Evolutionary conservation across 495 filamentous ascomycete species (phyloP), one percentile per base, ranked within the genome.

Genomic region (Trichocladium uniseriatum): DNA sequence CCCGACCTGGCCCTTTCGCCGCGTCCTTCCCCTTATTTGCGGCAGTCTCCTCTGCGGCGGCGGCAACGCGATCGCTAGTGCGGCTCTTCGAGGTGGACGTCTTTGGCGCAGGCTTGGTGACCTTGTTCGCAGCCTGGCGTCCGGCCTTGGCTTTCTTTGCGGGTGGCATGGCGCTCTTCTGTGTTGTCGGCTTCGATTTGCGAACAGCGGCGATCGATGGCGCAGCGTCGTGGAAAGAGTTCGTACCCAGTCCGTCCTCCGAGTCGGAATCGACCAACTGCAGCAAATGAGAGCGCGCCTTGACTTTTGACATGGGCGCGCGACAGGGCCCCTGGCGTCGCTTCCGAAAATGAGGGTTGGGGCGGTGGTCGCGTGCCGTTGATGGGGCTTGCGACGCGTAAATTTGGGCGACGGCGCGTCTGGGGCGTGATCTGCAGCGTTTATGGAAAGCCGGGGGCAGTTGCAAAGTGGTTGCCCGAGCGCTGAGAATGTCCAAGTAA

Each of bases 201-300:
- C 2, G 27, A 14, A 27, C 24, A 27, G 24, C 24, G 24, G 21
- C 56, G 27, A 63, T 58, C 48, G n/a, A n/a, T n/a, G n/a, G n/a
- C n/a, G n/a, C n/a, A n/a, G 70, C 29, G 61, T 64, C 60, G 67
- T 22, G 27, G n/a, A n/a, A n/a, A n/a, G 73, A 14, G 69, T 71
- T 62, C 62, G 62, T 56, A 49, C 62, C 59, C 19, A 62, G 61
- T 24, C 72, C 69, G 64, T 84, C 80, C 41, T 88, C 84, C 53
- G 80, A 78, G 45, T 85, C 82, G 34, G 80, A 84, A 50, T 80
- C 83, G 31, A 82, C 70, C 39, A 84, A 67, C n/a, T 71, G 76
- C 51, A 82, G 76, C 20, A 86, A 56, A 29, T 74, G 78, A 24
- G 74, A 65, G 20, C 71, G 51, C 48, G 51, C 49, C 56, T 64